Evolutionary conservation across 495 filamentous ascomycete genomes (phyloP).

Genomic region (Xylaria flabelliformis): DNA sequence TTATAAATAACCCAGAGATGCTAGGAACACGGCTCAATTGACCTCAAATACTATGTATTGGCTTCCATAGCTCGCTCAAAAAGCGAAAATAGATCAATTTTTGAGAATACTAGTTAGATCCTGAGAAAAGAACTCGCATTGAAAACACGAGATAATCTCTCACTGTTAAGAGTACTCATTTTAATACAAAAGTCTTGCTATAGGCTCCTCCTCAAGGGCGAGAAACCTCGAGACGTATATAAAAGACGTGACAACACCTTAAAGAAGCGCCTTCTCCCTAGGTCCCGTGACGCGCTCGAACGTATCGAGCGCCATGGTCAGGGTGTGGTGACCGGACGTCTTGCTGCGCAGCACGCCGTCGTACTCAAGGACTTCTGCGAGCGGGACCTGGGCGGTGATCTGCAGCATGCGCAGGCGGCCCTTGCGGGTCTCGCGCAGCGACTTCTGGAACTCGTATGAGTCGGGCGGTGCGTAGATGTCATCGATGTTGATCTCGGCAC

Average conservation of each 20-base stretch:
- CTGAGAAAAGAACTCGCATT: neutral
- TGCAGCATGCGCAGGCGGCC: slow-evolving; percentile 51
- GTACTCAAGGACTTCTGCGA: slow-evolving; percentile 98
- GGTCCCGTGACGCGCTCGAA: slow-evolving; percentile 82
- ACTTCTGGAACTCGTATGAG: slow-evolving; percentile 70
- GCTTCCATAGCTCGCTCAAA: neutral
- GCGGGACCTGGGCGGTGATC: slow-evolving; percentile 83
- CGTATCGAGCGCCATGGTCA: slow-evolving; percentile 88
- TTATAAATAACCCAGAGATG: neutral
- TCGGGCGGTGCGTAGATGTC: slow-evolving; percentile 86
- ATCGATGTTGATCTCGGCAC: slow-evolving; percentile 61
- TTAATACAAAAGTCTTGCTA: neutral
- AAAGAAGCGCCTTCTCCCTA: slow-evolving; percentile 49
- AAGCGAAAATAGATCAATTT: neutral
- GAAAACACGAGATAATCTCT: neutral
- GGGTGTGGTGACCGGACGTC: slow-evolving; percentile 87
- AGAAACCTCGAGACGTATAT: neutral
- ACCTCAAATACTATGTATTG: neutral
- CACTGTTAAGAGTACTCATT: slow-evolving; percentile 4
- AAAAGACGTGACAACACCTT: neutral
- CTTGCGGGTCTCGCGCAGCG: slow-evolving; percentile 48
- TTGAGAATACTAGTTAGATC: neutral
- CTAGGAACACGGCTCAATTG: neutral
- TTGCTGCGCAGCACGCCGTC: slow-evolving; percentile 85
- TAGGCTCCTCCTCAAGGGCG: neutral